Conservation (phyloP, 164 flowering plant species). For the Stephania japonica region DNA sequence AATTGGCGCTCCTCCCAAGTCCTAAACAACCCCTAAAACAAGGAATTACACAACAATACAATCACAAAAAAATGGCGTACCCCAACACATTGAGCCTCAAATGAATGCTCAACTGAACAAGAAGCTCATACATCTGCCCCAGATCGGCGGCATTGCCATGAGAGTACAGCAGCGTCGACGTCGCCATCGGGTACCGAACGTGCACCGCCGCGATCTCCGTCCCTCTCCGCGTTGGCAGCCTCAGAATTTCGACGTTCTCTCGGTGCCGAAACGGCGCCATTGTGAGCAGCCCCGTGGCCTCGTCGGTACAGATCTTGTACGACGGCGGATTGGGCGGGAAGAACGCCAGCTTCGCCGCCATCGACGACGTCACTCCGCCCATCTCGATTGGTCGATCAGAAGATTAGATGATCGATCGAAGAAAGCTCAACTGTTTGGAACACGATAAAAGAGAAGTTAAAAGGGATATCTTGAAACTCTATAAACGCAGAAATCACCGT, state of each 20-base stretch:
- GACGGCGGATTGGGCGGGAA: constrained; percentile 52
- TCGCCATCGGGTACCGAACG: constrained; percentile 75
- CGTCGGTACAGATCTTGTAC: constrained; percentile 60
- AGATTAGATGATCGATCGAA: no score
- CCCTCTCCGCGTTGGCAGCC: constrained; percentile 57
- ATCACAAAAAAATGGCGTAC: constrained; percentile 20
- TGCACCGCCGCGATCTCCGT: constrained; percentile 73
- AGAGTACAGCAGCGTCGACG: constrained; percentile 72
- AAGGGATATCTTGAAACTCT: no score
- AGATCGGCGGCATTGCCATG: constrained; percentile 97
- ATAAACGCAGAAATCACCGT: no score
- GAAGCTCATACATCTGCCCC: constrained; percentile 94
- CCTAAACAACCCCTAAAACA: not conserved
- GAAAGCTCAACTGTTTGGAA: no score
- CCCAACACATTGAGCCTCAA: constrained; percentile 84
- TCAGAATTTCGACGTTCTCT: constrained; percentile 74
- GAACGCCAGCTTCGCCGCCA: constrained; percentile 92
- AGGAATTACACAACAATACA: not conserved
- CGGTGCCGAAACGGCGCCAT: constrained; percentile 65
- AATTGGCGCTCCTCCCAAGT: no score
- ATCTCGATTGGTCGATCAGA: not conserved
- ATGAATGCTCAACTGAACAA: constrained; percentile 75
- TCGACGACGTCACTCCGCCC: constrained; percentile 92
- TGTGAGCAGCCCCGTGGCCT: constrained; percentile 48
- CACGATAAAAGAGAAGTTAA: no score